A percentile compares a stretch with the other conserved stretches of the same genome.
Evolutionary conservation across 352 stramenopile genomes (phyloP).

Genomic region (Blastocystis sp.): DNA sequence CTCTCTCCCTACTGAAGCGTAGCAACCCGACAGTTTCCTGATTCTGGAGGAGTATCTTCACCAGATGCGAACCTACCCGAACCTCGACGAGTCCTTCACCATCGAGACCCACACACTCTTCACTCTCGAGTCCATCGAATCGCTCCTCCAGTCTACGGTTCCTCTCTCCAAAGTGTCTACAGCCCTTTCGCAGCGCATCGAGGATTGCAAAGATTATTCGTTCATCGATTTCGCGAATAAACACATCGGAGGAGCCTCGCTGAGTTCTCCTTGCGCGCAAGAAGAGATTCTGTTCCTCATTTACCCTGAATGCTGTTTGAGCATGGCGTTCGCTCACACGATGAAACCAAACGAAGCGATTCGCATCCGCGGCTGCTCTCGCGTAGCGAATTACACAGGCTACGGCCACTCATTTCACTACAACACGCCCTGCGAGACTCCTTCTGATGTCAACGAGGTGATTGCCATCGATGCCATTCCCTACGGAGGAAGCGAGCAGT

Average conservation of each 20-base stretch:
- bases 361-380: not conserved
- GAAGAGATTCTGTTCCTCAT: slow-evolving; percentile 4
- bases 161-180: not conserved
- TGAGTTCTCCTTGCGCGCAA: not conserved
- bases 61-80: not conserved
- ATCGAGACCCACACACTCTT: not conserved
- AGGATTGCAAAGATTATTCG: not conserved
- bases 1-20: not conserved
- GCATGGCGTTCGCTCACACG: not conserved
- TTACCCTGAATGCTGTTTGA: slow-evolving; percentile 5
- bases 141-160: not conserved
- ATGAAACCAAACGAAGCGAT: slow-evolving; percentile 4
- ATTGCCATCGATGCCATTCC: not conserved
- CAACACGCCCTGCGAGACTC: not conserved
- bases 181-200: not conserved
- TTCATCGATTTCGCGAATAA: slow-evolving; percentile 15
- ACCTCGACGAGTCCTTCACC: not conserved
- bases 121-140: not conserved
- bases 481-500: not conserved
- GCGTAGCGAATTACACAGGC: not conserved
- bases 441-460: not conserved
- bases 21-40: not conserved
- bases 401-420: not conserved
- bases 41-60: slow-evolving; percentile 29
- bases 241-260: not conserved